phyloP scores from a whole-genome alignment of 2,329 filamentous ascomycete species.

The Botrytis deweyae region DNA sequence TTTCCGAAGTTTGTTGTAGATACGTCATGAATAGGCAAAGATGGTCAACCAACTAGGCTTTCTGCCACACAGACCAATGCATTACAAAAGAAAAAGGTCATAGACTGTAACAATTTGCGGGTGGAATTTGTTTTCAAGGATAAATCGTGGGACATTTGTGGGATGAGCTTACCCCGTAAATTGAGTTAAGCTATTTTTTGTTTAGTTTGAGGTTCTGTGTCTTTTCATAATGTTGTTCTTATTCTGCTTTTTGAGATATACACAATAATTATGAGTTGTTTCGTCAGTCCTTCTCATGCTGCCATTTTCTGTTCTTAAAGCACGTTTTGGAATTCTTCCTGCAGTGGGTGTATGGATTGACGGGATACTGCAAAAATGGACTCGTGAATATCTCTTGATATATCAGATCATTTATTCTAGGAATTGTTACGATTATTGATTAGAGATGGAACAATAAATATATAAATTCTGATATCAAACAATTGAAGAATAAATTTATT shows the following conservation, averaged over 20 bases:
- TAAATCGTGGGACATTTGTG: too few species aligned
- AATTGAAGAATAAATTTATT: too few species aligned
- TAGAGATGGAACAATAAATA: too few species aligned
- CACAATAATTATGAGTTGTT: neutral
- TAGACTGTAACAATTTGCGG: neutral
- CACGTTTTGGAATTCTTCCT: neutral
- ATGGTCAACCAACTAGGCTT: neutral
- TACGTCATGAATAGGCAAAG: neutral
- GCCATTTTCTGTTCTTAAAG: neutral
- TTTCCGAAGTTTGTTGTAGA: neutral
- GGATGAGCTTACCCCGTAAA: neutral
- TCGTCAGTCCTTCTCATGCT: neutral
- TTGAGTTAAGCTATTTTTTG: neutral
- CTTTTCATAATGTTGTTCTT: neutral
- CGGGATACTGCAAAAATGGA: too few species aligned
- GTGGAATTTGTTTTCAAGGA: neutral
- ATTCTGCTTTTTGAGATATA: neutral
- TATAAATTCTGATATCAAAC: too few species aligned
- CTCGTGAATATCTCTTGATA: too few species aligned
- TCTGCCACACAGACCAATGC: neutral
- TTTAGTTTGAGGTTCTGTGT: neutral
- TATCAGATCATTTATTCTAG: too few species aligned
- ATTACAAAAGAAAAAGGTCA: neutral
- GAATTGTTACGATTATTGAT: too few species aligned
- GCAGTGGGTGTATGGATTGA: too few species aligned